Conservation (phyloP, 208 protist genomes). For the Trypanosoma caninum region DNA sequence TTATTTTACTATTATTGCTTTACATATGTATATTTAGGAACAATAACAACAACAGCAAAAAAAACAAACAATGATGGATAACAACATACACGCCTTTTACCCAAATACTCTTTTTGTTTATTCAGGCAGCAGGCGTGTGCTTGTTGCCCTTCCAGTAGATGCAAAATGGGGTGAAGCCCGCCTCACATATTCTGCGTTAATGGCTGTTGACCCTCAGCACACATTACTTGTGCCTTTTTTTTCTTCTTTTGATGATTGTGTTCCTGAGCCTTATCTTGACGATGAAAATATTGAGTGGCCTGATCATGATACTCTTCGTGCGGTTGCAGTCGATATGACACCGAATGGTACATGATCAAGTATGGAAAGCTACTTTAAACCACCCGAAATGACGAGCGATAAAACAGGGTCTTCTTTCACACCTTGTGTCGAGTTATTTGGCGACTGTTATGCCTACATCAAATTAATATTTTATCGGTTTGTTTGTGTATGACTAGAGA, state of each 20-base stretch:
- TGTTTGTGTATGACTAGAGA: no score
- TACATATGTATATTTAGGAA: neutral
- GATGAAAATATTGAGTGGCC: constrained; percentile 11
- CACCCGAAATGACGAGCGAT: neutral
- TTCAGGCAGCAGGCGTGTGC: constrained; percentile 6
- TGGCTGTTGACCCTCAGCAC: constrained; percentile 2
- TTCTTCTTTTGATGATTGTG: neutral
- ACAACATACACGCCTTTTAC: constrained; percentile 21
- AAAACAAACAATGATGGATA: constrained; percentile 19
- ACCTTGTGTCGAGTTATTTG: constrained; percentile 1
- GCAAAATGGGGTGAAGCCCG: constrained; percentile 24
- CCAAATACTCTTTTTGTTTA: constrained; percentile 20
- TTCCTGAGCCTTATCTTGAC: neutral
- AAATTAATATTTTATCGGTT: no score
- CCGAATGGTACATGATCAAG: constrained; percentile 1
- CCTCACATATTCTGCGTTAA: constrained; percentile 6
- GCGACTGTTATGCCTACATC: no score
- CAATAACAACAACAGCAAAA: neutral
- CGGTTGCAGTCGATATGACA: neutral
- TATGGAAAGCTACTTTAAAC: neutral
- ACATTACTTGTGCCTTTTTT: constrained; percentile 3
- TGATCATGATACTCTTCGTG: neutral
- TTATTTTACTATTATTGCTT: neutral
- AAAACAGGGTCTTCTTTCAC: neutral
- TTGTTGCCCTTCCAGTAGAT: constrained; percentile 13